Evolutionary conservation across 345 rosid species (phyloP), one percentile per base, ranked within the genome.

Genomic region (Noccaea bulbosa): DNA sequence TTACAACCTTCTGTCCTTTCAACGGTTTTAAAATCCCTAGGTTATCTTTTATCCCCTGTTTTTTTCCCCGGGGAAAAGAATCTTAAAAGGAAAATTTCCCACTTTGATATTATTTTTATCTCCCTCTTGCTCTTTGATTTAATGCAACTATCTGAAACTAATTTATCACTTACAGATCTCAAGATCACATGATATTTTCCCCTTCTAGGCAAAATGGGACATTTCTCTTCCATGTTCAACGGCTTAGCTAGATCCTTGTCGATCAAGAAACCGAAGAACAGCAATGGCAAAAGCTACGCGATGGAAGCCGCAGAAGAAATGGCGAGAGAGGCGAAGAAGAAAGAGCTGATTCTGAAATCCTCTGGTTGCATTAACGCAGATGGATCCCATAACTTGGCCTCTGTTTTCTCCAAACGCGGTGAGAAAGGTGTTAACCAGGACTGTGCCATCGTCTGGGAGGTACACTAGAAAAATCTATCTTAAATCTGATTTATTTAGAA

Each of bases 371-470:
- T 93, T 54, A 77, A 82, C 39, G 84, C 78, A 12, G 84, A 80
- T 46, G 89, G 90, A 58, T 89, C 93, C 0, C 47, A 78, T 67
- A 91, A 87, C 62, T 83, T 79, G 6, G 91, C 89, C 30, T 84
- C 97, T 10, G 83, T 84, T 81, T 93, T 82, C 82, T 87, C 97
- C 6, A 89, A 71, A 79, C 81, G 90, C 56, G 98, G 98, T 48
- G 79, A 87, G 55, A 93, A 93, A 80, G 97, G 97, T 32, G 85
- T 74, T 43, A 93, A 91, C 74, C 98, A 93, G 71, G 97, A 93
- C 76, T 87, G 91, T 74, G 83, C 89, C 54, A 78, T 93, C 62
- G 96, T 93, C 24, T 93, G 98, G 98, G 93, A 89, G 96, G 98
- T 93, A 86, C 30, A 27, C 30, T 17, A 53, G 34, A 10, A 11